Percentiles rank a stretch among this genome's conserved stretches.
Conservation (phyloP, 257 asterid genomes). For the Lantana camara region DNA sequence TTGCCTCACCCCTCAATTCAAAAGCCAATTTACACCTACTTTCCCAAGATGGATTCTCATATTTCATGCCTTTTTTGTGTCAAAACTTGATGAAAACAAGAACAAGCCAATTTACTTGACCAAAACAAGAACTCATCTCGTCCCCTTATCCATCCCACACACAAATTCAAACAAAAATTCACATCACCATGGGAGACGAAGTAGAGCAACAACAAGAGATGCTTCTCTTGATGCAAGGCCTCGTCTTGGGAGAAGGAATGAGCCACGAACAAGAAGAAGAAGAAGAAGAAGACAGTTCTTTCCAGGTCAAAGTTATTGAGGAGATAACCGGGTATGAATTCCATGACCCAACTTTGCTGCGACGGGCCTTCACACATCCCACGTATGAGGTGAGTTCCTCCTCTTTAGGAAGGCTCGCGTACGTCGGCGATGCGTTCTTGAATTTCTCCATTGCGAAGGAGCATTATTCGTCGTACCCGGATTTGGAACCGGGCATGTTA, state of each 20-base stretch:
- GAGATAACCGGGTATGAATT: conserved; percentile 43
- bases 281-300: not conserved
- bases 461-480: conserved; percentile 31
- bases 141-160: no score
- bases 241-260: not conserved
- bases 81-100: not conserved
- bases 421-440: conserved; percentile 47
- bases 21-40: no score
- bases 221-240: not conserved
- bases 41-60: not conserved
- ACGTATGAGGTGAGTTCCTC: conserved; percentile 21
- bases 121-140: no score
- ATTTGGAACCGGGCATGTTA: conserved; percentile 38
- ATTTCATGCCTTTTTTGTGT: not conserved
- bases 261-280: not conserved
- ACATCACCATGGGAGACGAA: conserved; percentile 1
- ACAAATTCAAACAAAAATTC: no score
- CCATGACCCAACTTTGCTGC: conserved; percentile 26
- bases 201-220: not conserved
- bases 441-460: conserved; percentile 27
- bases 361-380: conserved; percentile 47
- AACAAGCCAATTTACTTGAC: no score
- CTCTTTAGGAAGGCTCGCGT: conserved; percentile 45
- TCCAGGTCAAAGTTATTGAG: not conserved
- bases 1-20: not conserved